These are phyloP conservation scores for Anisogramma anomala DNA, from an alignment of 2,329 filamentous ascomycete species.

Conservation along the genomic window DNA sequence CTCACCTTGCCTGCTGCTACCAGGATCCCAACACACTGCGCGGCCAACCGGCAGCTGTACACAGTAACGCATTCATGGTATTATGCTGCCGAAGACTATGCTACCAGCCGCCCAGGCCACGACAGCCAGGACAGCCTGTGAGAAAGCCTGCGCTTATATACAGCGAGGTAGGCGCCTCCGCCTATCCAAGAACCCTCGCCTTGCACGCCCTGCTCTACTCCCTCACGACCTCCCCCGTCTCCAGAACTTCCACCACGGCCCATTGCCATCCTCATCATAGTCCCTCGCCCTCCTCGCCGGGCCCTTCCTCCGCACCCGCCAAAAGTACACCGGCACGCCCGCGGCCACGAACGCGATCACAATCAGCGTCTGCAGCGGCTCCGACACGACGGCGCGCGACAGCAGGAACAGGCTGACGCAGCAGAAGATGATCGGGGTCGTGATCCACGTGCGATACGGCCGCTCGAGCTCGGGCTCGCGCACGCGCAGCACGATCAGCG, in stretches of 20 bases:
- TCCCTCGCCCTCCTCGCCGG: constrained; percentile 31
- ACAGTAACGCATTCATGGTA: constrained; percentile 6
- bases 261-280: constrained; percentile 22
- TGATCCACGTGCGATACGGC: constrained; percentile 93
- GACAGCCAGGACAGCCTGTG: background rate
- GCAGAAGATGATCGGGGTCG: constrained; percentile 94
- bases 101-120: background rate
- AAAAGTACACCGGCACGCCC: constrained; percentile 82
- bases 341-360: constrained; percentile 76
- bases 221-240: constrained; percentile 26
- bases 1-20: no score
- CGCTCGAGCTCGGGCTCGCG: constrained; percentile 77
- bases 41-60: no score
- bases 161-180: background rate
- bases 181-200: background rate
- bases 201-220: no score
- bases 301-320: constrained; percentile 59
- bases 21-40: no score
- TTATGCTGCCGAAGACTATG: constrained; percentile 7
- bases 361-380: constrained; percentile 79
- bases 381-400: constrained; percentile 76
- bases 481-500: constrained; percentile 80
- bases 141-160: background rate
- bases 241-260: constrained; percentile 52
- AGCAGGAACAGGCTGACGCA: constrained; percentile 91